phyloP scores from a whole-genome alignment of 106 monocot genomes.

The Platanthera guangdongensis region DNA sequence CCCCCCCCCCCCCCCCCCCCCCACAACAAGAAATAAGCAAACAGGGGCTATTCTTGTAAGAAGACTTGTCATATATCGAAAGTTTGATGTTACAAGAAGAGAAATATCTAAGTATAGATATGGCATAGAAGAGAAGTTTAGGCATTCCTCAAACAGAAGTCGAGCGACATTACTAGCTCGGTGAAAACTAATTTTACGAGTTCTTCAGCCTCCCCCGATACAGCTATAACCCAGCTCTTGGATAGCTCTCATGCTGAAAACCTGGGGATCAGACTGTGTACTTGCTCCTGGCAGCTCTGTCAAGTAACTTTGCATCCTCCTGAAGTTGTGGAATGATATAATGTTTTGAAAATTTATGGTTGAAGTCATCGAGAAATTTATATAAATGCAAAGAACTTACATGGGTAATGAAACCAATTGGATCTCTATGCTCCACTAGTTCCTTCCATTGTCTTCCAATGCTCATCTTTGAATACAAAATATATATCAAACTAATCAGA shows the following conservation, averaged over 20 bases:
- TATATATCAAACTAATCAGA: not conserved
- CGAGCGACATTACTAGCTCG: not conserved
- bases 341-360: not conserved
- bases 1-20: too few relatives aligned
- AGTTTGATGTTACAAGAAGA: too few relatives aligned
- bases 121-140: not conserved
- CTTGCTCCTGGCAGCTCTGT: not conserved
- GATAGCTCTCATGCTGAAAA: not conserved
- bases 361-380: not conserved
- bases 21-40: too few relatives aligned
- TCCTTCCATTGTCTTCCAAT: constrained; percentile 12
- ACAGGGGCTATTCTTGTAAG: too few relatives aligned
- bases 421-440: not conserved
- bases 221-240: too few relatives aligned
- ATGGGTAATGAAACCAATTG: constrained; percentile 7
- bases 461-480: constrained; percentile 1
- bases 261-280: not conserved
- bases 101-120: too few relatives aligned
- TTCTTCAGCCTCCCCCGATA: too few relatives aligned
- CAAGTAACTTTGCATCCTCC: constrained; percentile 1
- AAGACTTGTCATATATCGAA: too few relatives aligned
- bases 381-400: constrained; percentile 3
- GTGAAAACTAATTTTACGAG: not conserved
- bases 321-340: not conserved
- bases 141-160: not conserved